Evolutionary conservation across 768 basidiomycete species (phyloP).

Genomic region (Mycena haematopus): DNA sequence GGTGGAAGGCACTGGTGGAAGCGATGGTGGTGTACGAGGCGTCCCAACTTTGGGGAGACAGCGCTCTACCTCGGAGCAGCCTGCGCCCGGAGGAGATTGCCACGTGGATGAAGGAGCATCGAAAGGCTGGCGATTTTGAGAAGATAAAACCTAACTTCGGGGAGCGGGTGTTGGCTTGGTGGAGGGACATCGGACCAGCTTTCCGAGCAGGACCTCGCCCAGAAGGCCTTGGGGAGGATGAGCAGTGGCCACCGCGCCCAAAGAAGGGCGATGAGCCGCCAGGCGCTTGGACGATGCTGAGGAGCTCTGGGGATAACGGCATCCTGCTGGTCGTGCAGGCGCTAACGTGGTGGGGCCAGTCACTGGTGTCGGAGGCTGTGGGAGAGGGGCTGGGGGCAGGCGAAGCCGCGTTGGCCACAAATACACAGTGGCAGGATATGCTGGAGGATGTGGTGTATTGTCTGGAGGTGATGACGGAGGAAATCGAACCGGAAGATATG

Average conservation of each 20-base stretch:
- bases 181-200: neutral
- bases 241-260: neutral
- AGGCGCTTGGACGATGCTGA: neutral
- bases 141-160: neutral
- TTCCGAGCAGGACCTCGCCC: neutral
- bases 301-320: neutral
- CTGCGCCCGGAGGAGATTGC: conserved; percentile 3
- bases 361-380: neutral
- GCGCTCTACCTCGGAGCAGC: neutral
- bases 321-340: neutral
- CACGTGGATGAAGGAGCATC: conserved; percentile 20
- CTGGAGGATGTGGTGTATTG: neutral
- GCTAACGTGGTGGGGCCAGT: conserved; percentile 15
- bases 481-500: neutral
- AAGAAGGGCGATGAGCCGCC: neutral
- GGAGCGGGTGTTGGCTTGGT: conserved; percentile 5
- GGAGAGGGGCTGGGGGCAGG: conserved; percentile 4
- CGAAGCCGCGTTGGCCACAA: neutral
- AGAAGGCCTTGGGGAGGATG: neutral
- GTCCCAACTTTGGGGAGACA: neutral
- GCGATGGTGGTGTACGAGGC: conserved; percentile 1
- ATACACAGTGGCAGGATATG: conserved; percentile 1
- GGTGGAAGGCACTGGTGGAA: neutral
- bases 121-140: neutral
- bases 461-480: neutral